Conservation (phyloP, 2,329 filamentous ascomycete genomes). For the Paracorniculantispora psalliotae region DNA sequence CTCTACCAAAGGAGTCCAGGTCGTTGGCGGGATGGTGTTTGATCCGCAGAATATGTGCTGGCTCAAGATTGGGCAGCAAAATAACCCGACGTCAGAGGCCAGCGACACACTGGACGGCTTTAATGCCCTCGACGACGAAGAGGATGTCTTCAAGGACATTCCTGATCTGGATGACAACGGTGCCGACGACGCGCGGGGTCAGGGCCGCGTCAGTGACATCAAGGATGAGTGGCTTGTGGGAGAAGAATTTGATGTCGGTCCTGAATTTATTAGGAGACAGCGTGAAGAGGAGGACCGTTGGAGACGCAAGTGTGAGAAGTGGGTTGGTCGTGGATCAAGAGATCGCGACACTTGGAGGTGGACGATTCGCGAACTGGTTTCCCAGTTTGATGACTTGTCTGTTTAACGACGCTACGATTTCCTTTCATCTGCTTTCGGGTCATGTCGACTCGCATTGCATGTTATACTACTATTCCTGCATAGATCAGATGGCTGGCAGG, state of each 20-base stretch:
- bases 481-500: not conserved
- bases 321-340: constrained; percentile 60
- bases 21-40: constrained; percentile 97
- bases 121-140: constrained; percentile 71
- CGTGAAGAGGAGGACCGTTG: constrained; percentile 88
- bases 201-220: constrained; percentile 53
- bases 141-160: constrained; percentile 88
- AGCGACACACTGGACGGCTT: constrained; percentile 59
- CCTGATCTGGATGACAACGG: constrained; percentile 76
- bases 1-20: constrained; percentile 78
- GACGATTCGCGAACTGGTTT: constrained; percentile 61
- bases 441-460: constrained; percentile 1
- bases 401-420: constrained; percentile 23
- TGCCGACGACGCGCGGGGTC: constrained; percentile 44
- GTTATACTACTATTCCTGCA: constrained; percentile 3
- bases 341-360: constrained; percentile 68
- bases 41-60: constrained; percentile 97
- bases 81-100: constrained; percentile 42
- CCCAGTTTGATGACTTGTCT: constrained; percentile 36
- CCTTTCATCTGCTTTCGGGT: constrained; percentile 13
- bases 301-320: constrained; percentile 81
- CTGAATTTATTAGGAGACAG: constrained; percentile 85
- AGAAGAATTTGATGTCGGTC: constrained; percentile 96
- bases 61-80: constrained; percentile 66
- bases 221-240: constrained; percentile 81